Base-by-base conservation (phyloP, 306 rosid species). In the Hippophae tibetana region DNA sequence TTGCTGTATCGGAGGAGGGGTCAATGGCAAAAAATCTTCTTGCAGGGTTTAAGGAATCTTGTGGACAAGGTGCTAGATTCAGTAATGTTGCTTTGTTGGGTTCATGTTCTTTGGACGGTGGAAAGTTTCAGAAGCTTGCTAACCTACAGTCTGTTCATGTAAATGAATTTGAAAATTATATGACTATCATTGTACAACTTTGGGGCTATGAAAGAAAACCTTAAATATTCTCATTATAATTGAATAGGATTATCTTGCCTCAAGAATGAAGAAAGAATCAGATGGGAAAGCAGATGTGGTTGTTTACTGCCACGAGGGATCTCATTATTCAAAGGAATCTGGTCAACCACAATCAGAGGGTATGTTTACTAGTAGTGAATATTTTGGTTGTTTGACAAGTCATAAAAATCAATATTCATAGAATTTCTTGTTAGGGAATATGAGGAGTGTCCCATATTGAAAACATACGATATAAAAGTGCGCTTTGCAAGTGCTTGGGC, bases 31-130 rank as follows among this genome's bases (percentile, higher is more conserved):
- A 75, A 40, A 73, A 60, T 9, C 64, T 87, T 82, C 83, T 92
- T 61, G 74, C 81, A 31, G 98, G 89, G 76, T 80, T 92, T 57
- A 56, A 78, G n/a, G 83, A 87, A 76, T 79, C 77, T 14, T 87
- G 98, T 65, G 95, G 83, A 78, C 81, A 76, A 56, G 75, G 68
- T 72, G 72, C 75, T 52, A 85, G 68, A 60, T 78, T 83, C 63
- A 72, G 61, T 57, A 78, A 76, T 45, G 72, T 81, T 66, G 82
- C 74, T 67, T 71, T 80, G 75, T 73, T 66, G 26, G 89, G 79
- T 59, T 84, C 89, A 44, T 87, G 95, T 81, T 78, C 93, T 62
- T 50, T 60, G 57, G 76, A 70, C 57, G 79, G 66, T 53, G 83
- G 72, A 66, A 70, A 70, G 23, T 67, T 54, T 31, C 78, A 66